Conservation (phyloP, 2,329 filamentous ascomycete species). For the Ustulina deusta region DNA sequence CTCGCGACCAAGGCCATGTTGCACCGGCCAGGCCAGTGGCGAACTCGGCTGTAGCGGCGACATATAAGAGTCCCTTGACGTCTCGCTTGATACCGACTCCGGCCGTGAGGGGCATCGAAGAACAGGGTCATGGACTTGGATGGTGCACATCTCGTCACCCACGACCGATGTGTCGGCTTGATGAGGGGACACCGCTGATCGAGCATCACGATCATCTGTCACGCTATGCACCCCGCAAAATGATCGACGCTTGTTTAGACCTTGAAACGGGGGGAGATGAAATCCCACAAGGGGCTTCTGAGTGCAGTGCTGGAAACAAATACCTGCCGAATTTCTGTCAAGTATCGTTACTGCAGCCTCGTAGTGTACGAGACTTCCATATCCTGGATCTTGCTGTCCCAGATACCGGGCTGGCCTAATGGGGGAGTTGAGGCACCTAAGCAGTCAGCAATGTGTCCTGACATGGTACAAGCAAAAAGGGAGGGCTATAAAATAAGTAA, state of each 20-base stretch:
- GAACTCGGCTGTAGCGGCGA: background rate
- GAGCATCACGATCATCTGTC: constrained; percentile 17
- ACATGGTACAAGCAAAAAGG: background rate
- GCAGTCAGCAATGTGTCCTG: background rate
- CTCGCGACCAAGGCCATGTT: background rate
- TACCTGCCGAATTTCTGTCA: background rate
- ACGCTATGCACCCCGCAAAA: constrained; percentile 37
- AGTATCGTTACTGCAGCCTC: background rate
- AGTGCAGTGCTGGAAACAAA: background rate
- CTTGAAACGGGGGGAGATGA: constrained; percentile 20
- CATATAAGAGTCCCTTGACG: background rate
- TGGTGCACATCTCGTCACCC: background rate
- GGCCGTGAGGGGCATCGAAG: background rate
- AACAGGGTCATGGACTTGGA: background rate
- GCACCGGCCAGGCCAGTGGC: background rate
- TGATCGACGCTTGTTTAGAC: constrained; percentile 34
- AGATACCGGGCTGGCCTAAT: background rate
- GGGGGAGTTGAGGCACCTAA: background rate
- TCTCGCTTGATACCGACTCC: background rate
- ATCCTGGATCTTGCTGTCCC: background rate
- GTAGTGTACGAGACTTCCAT: background rate
- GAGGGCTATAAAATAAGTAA: background rate
- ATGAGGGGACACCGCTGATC: constrained; percentile 17
- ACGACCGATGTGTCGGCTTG: constrained; percentile 18
- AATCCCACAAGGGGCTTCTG: constrained; percentile 14